phyloP scores from a whole-genome alignment of 306 rosid genomes.

The Rubus idaeus region DNA sequence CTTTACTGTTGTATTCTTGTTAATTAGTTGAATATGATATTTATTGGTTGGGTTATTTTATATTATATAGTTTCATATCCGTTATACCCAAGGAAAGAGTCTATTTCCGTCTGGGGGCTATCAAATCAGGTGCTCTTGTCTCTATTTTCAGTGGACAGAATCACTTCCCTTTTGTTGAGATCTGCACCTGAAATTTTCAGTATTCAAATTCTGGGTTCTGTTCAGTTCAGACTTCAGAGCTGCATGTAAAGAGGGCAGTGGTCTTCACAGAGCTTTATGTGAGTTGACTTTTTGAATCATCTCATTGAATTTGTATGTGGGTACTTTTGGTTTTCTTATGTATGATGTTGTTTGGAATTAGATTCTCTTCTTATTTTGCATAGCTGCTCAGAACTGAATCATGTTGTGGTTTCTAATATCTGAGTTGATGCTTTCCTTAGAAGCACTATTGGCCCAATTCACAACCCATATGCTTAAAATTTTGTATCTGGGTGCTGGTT shows the following conservation, averaged over 20 bases:
- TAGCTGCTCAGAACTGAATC: not conserved
- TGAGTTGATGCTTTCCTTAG: not conserved
- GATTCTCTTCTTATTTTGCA: not conserved
- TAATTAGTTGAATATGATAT: not conserved
- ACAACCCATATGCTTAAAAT: not conserved
- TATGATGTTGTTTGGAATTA: not conserved
- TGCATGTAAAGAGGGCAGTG: not conserved
- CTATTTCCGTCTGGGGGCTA: constrained; percentile 31
- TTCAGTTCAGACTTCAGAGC: not conserved
- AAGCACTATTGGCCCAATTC: not conserved
- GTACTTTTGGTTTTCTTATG: not conserved
- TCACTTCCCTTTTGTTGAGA: constrained; percentile 36
- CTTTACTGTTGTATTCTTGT: not conserved
- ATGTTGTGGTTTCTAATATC: not conserved
- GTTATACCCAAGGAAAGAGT: constrained; percentile 12
- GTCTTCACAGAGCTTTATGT: constrained; percentile 18
- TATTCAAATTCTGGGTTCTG: constrained; percentile 26
- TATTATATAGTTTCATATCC: not conserved
- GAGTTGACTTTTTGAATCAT: constrained; percentile 16
- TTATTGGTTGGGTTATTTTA: not conserved
- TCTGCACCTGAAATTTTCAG: constrained; percentile 34
- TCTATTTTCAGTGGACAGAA: constrained; percentile 20
- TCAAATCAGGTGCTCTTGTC: constrained; percentile 45
- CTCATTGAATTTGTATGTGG: constrained; percentile 18
- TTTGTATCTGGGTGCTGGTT: constrained; percentile 1